These are phyloP conservation scores for Daldinia concentrica DNA, from an alignment of 495 filamentous ascomycete species.

Conservation along the genomic window DNA sequence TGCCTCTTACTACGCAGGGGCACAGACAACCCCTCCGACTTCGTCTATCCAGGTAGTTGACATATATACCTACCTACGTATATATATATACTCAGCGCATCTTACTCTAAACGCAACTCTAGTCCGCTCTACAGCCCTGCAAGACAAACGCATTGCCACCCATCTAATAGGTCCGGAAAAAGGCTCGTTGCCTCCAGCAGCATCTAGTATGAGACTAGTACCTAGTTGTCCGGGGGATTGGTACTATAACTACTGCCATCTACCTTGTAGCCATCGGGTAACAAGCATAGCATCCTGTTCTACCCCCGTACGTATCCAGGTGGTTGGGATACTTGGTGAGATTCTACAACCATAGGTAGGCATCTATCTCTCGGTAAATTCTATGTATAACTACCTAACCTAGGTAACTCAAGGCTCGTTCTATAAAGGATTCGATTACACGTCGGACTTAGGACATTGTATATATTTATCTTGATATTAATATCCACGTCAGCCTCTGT, in stretches of 20 bases:
- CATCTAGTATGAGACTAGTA: neutral
- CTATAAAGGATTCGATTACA: constrained; percentile 4
- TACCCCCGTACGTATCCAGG: neutral
- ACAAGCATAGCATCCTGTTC: neutral
- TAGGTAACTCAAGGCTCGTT: neutral
- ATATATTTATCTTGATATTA: neutral
- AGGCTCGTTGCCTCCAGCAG: constrained; percentile 14
- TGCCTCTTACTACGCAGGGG: constrained; percentile 33
- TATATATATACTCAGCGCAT: constrained; percentile 15
- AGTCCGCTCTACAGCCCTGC: neutral
- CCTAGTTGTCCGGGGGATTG: neutral
- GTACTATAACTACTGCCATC: constrained; percentile 14
- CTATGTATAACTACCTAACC: neutral
- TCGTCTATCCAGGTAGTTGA: neutral
- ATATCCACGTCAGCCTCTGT: constrained; percentile 23
- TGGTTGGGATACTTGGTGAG: too few species aligned
- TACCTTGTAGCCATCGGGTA: neutral
- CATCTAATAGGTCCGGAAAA: constrained; percentile 36
- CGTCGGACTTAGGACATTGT: constrained; percentile 27
- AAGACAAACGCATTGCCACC: neutral
- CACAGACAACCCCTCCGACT: constrained; percentile 18
- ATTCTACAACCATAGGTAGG: neutral
- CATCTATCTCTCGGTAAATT: neutral
- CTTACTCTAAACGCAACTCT: constrained; percentile 19
- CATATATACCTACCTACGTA: neutral